phyloP scores from a whole-genome alignment of 2,329 filamentous ascomycete genomes.

The Aspergillus pseudonomiae region DNA sequence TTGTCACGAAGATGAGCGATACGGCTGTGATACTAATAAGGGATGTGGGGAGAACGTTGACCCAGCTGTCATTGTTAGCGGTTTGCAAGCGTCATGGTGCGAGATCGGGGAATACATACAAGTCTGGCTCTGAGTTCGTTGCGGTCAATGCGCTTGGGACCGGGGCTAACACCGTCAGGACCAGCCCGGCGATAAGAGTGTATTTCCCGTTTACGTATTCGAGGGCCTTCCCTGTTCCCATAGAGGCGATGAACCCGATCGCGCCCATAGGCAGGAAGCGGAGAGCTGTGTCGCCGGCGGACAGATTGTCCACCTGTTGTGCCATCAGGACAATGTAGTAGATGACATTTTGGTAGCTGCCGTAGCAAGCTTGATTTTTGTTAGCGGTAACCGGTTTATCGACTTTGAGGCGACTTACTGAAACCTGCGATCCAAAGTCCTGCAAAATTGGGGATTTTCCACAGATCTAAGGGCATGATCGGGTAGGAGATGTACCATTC shows the following conservation, averaged over 20 bases:
- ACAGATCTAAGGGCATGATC: constrained; percentile 51
- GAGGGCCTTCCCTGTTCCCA: constrained; percentile 40
- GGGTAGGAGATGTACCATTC: constrained; percentile 51
- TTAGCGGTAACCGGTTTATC: too few species aligned
- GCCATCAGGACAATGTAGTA: constrained; percentile 49
- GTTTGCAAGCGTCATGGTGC: neutral
- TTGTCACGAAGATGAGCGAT: constrained; percentile 47
- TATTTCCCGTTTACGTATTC: constrained; percentile 44
- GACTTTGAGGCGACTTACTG: too few species aligned
- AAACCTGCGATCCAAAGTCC: constrained; percentile 51
- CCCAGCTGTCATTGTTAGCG: constrained; percentile 35
- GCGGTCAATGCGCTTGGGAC: constrained; percentile 36
- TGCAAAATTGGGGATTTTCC: constrained; percentile 52
- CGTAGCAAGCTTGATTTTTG: constrained; percentile 47
- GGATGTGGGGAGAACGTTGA: constrained; percentile 43
- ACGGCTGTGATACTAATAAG: constrained; percentile 46
- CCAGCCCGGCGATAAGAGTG: constrained; percentile 39
- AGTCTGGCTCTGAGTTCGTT: constrained; percentile 21
- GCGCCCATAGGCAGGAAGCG: constrained; percentile 48
- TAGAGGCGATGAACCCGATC: constrained; percentile 42
- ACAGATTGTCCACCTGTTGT: constrained; percentile 44
- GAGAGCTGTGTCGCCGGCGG: constrained; percentile 43
- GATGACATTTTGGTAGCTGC: constrained; percentile 47
- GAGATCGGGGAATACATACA: constrained; percentile 22
- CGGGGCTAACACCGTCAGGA: constrained; percentile 41